Conservation (phyloP, 495 filamentous ascomycete genomes). For the Podospora pseudoanserina region DNA sequence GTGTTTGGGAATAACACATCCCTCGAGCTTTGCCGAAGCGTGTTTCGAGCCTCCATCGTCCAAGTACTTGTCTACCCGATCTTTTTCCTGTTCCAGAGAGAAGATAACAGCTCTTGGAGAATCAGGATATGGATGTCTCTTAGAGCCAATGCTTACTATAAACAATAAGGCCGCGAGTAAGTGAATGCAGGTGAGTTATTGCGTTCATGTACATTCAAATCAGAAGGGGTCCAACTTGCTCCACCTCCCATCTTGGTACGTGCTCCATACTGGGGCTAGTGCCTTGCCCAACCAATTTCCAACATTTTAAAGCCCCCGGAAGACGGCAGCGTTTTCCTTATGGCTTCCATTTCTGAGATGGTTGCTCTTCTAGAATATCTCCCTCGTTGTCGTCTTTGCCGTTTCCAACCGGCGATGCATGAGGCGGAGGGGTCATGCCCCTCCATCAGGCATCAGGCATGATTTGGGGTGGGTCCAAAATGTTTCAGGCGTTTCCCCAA, state of each 20-base stretch:
- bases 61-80: background rate
- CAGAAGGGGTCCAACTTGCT: background rate
- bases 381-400: background rate
- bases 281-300: background rate
- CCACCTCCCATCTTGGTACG: background rate
- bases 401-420: background rate
- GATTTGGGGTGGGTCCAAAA: constrained; percentile 17
- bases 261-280: background rate
- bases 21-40: constrained; percentile 13
- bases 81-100: background rate
- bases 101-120: background rate
- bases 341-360: background rate
- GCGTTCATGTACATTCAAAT: background rate
- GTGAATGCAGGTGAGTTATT: background rate
- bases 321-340: background rate
- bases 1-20: constrained; percentile 24
- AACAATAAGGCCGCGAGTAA: background rate
- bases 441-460: constrained; percentile 26
- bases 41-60: constrained; percentile 11
- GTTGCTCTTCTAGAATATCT: background rate
- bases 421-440: constrained; percentile 8
- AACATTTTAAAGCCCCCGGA: background rate
- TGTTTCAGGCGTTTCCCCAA: constrained; percentile 23
- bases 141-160: background rate
- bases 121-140: background rate